Percentiles rank a stretch among this genome's conserved stretches.
Conservation (phyloP, 1,139 yeast genomes). For the Pichia sp. region DNA sequence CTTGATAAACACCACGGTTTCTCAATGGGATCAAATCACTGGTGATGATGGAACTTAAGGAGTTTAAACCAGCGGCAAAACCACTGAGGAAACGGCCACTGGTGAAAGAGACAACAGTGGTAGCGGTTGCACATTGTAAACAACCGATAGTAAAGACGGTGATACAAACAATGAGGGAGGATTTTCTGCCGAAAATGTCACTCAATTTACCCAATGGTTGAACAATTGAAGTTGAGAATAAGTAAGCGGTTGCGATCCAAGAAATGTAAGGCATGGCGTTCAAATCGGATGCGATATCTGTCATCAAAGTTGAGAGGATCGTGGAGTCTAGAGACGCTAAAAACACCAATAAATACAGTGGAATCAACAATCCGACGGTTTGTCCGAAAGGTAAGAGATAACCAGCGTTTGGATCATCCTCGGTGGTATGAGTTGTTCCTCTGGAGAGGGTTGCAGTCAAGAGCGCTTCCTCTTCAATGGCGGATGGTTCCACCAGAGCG, state of each 20-base stretch:
- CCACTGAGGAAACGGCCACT: constrained; percentile 62
- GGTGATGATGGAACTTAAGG: constrained; percentile 53
- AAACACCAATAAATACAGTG: constrained; percentile 36
- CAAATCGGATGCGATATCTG: constrained; percentile 61
- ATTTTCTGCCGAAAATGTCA: constrained; percentile 80
- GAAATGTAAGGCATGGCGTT: constrained; percentile 51
- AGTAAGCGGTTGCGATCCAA: constrained; percentile 62
- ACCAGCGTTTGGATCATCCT: constrained; percentile 18
- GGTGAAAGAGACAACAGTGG: constrained; percentile 44
- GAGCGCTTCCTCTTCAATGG: neutral
- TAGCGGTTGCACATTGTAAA: constrained; percentile 48
- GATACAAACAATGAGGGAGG: constrained; percentile 48
- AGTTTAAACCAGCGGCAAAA: constrained; percentile 61
- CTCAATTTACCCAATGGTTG: constrained; percentile 85
- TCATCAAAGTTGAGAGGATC: constrained; percentile 61
- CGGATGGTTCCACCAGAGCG: neutral
- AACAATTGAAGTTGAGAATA: constrained; percentile 60
- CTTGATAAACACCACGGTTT: constrained; percentile 60
- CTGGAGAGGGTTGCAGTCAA: neutral
- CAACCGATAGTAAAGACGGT: constrained; percentile 54
- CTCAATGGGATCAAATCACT: constrained; percentile 58
- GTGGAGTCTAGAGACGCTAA: constrained; percentile 64
- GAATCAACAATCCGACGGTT: constrained; percentile 28
- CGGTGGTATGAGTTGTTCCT: neutral
- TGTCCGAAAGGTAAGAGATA: constrained; percentile 29